Base-by-base conservation (phyloP, 2,329 filamentous ascomycete genomes). In the Fusarium brevicatenulatum region DNA sequence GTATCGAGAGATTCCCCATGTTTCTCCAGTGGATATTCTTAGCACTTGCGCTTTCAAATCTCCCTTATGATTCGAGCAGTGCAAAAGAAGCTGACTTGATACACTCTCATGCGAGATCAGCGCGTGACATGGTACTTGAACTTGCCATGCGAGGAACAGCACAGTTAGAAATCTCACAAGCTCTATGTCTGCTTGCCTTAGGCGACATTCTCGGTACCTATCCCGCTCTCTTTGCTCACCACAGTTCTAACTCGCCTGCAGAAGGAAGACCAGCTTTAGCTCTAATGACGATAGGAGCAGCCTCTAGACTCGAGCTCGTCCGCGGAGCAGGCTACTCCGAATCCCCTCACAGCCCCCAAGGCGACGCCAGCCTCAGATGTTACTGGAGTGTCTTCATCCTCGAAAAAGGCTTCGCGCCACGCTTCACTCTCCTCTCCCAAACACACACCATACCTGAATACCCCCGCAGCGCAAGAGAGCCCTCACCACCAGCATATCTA, bases 321-420 rank as follows among this genome's bases (percentile, higher is more conserved):
- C 68, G 70, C 0, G 46, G 68, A 36, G 60, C 66, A 25, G 50
- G 68, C 19, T 63, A 54, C n/a, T 40, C 59, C 1, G 66, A 37
- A 12, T 70, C 70, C 2, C 32, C 57, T 2, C 44, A 56, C 7
- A 42, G 12, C 2, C 50, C 40, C 1, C 46, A 55, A 9, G 64
- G 44, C 2, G 74, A 77, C 5, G 54, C 74, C 4, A 68, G 70
- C 15, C 18, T 67, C 6, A 61, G 75, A 11, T 77, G 75, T 10
- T 73, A 76, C 21, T 77, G 75, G 75, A 77, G 75, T 9, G 72
- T 77, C 9, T 66, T 71, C 3, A 71, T 71, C 0, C 68, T 77
- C 2, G 75, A 77, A 18, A 77, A 72, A 4, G 63, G 68, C 4
- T 77, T 77, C 23, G 63, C 74, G 0, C 75, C 75, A 0, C 59